Conservation (phyloP, 345 rosid genomes). For the Moringa oleifera region DNA sequence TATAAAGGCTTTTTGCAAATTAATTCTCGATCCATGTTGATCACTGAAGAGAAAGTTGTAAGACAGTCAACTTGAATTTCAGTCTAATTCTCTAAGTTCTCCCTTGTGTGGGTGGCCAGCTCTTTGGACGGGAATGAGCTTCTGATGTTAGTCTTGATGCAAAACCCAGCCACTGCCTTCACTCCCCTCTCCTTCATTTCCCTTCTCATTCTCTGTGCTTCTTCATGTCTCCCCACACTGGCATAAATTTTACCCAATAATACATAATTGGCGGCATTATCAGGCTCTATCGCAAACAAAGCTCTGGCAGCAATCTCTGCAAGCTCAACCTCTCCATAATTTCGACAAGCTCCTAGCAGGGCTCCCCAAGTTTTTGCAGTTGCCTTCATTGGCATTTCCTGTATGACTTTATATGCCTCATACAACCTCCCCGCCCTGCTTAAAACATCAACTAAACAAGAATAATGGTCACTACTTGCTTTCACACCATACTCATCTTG, state of each 20-base stretch:
- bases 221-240: conserved; percentile 50
- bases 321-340: conserved; percentile 49
- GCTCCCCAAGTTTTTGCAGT: conserved; percentile 67
- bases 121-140: too few relatives aligned
- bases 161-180: conserved; percentile 46
- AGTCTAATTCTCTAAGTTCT: too few relatives aligned
- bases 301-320: conserved; percentile 56
- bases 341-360: conserved; percentile 55
- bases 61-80: too few relatives aligned
- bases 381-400: conserved; percentile 43
- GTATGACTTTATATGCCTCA: conserved; percentile 46
- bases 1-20: too few relatives aligned
- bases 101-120: too few relatives aligned
- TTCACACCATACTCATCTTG: conserved; percentile 28
- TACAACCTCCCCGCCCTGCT: conserved; percentile 53
- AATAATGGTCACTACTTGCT: conserved; percentile 51
- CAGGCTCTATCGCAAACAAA: conserved; percentile 49
- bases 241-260: conserved; percentile 46
- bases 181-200: conserved; percentile 52
- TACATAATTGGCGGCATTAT: conserved; percentile 52
- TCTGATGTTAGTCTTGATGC: conserved; percentile 23
- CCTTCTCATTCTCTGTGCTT: conserved; percentile 47
- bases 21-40: too few relatives aligned
- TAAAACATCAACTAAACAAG: conserved; percentile 56
- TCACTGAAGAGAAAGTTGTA: too few relatives aligned